Conservation (phyloP, 179 eudicot genomes). For the Vitellaria paradoxa region DNA sequence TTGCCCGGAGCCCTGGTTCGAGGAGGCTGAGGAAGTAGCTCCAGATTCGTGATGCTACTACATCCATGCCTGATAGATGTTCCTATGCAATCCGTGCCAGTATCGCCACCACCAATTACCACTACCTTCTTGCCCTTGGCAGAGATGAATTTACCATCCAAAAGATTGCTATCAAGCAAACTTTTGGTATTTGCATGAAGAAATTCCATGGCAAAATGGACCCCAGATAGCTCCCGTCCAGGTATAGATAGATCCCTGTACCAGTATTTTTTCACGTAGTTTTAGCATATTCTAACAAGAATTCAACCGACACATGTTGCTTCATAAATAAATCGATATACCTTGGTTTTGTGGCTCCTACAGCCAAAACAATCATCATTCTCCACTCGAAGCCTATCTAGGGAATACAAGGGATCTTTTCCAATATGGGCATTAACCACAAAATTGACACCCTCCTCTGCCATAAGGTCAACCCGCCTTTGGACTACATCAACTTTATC, state of each 20-base stretch:
- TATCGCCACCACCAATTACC: conserved; percentile 99
- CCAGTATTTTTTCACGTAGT: conserved; percentile 12
- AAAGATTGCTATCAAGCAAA: conserved; percentile 85
- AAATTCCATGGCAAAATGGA: conserved; percentile 98
- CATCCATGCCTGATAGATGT: conserved; percentile 98
- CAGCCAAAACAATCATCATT: conserved; percentile 85
- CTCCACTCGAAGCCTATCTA: conserved; percentile 63
- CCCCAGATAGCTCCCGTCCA: conserved; percentile 84
- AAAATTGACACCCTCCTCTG: conserved; percentile 76
- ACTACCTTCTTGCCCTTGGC: conserved; percentile 97
- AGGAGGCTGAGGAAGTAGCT: conserved; percentile 94
- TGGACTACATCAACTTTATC: conserved; percentile 86
- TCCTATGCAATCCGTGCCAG: conserved; percentile 98
- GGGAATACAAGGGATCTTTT: conserved; percentile 63
- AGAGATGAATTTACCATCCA: conserved; percentile 86
- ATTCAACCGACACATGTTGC: not conserved
- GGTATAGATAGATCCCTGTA: conserved; percentile 92
- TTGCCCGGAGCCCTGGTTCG: conserved; percentile 87
- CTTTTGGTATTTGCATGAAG: conserved; percentile 98
- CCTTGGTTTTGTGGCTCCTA: conserved; percentile 98
- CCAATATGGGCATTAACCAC: conserved; percentile 91
- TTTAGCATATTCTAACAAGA: not conserved
- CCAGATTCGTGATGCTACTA: conserved; percentile 64
- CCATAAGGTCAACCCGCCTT: conserved; percentile 90
- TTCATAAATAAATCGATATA: conserved; percentile 16